A percentile compares a stretch with the other conserved stretches of the same genome.
These are phyloP conservation scores for Aspergillus mulundensis DNA, from an alignment of 495 filamentous ascomycete species.

Conservation along the genomic window DNA sequence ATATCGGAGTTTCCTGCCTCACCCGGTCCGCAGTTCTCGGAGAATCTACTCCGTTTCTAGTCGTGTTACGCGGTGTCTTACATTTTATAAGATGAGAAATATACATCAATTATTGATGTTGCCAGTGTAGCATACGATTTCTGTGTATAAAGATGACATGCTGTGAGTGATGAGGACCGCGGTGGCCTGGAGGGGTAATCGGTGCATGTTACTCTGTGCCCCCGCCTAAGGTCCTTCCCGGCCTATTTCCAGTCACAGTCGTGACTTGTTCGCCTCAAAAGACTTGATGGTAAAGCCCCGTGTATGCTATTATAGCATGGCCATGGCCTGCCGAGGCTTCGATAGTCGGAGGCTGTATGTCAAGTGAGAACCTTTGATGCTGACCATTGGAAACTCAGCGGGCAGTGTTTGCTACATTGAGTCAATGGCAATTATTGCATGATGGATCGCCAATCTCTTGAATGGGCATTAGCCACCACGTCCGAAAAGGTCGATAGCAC, in stretches of 20 bases:
- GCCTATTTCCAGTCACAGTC: background rate
- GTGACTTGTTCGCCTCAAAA: too few species aligned
- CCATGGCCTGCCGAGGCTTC: background rate
- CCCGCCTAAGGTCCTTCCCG: background rate
- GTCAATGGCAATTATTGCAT: background rate
- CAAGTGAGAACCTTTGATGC: background rate
- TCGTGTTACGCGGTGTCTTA: background rate
- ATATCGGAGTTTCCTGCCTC: slow-evolving; percentile 17
- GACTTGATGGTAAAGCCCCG: too few species aligned
- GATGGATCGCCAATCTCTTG: background rate
- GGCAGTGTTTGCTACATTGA: background rate
- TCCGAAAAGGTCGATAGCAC: background rate
- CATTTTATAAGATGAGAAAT: background rate
- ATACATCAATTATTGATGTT: background rate
- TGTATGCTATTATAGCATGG: too few species aligned
- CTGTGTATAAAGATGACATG: background rate
- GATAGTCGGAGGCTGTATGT: background rate
- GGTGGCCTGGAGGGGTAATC: slow-evolving; percentile 13
- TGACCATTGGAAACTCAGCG: background rate
- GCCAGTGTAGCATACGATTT: background rate
- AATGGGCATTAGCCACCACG: too few species aligned
- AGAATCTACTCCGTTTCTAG: background rate
- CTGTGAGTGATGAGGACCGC: slow-evolving; percentile 10
- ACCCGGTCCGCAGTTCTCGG: background rate
- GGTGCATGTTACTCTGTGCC: background rate